Evolutionary conservation across 805 yeast genomes (phyloP), one percentile per base, ranked within the genome.

Genomic region (Candida wancherniae): DNA sequence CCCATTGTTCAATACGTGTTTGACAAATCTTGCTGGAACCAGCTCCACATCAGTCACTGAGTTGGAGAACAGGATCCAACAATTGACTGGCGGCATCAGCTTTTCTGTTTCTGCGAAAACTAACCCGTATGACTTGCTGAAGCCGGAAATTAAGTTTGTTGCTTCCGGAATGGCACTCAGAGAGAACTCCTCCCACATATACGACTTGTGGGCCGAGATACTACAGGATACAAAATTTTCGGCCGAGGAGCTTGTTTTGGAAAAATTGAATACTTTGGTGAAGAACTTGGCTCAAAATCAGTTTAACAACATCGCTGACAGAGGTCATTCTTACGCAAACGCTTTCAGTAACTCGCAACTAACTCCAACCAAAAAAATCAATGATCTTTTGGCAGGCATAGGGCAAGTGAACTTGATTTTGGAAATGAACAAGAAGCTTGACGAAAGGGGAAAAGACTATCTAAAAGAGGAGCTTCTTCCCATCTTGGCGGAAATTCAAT

Each of bases 1-100:
- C 38, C 84, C 95, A 0, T 54, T 92, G 26, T 92, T 84, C 58
- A 65, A 81, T 7, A 82, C 80, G 17, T 81, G 94, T 27, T 62
- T 92, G 38, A 82, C 94, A 3, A 85, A 80, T 51, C 66, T 92
- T 40, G 69, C 70, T 0, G 98, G 98, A n/a, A 90, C 98, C 1
- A 53, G 63, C 6, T 48, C 57, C 6, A 77, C 80, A 36, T 53
- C 80, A 1, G 84, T 84, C 73, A 83, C 85, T 14, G 81, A 79
- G 21, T 70, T 92, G 36, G 97, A 90, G 50, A 87, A 88, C 44
- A 77, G 79, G 26, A 87, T 92, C 44, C 84, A 81, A 50, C 63
- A 80, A 29, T 68, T 71, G 34, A 87, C 97, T 0, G 97, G 97
- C 15, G 96, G 97, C 0, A 55, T 92, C 12, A 64, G 77, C 4